phyloP scores from a whole-genome alignment of 352 stramenopile species.

The Phytopythium oedochilum region DNA sequence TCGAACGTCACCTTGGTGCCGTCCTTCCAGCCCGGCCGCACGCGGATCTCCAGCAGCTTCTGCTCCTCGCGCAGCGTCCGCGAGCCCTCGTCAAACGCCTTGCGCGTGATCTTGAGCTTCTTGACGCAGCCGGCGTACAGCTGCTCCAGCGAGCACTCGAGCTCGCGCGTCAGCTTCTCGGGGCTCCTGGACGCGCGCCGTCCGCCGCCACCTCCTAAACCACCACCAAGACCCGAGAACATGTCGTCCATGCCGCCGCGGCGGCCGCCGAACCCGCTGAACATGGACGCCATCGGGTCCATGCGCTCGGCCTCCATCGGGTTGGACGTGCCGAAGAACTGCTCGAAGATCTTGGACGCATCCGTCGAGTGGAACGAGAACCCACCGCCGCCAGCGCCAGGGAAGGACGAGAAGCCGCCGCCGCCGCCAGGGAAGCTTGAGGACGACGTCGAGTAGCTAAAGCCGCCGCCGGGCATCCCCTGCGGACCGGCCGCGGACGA shows the following conservation, averaged over 20 bases:
- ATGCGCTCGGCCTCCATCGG: constrained; percentile 63
- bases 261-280: constrained; percentile 54
- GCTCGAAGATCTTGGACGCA: constrained; percentile 87
- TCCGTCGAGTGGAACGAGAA: constrained; percentile 82
- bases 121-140: constrained; percentile 80
- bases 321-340: constrained; percentile 88
- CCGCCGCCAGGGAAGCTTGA: constrained; percentile 40
- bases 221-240: constrained; percentile 25
- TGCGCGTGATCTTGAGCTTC: constrained; percentile 95
- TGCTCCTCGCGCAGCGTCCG: constrained; percentile 93
- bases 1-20: constrained; percentile 97
- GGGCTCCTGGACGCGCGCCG: constrained; percentile 14
- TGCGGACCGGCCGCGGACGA: constrained; percentile 5
- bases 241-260: constrained; percentile 40
- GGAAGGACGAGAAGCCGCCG: constrained; percentile 78
- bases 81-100: constrained; percentile 67
- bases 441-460: constrained; percentile 25
- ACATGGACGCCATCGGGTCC: constrained; percentile 73
- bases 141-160: constrained; percentile 92
- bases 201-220: not conserved
- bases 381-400: constrained; percentile 22
- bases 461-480: constrained; percentile 29
- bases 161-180: constrained; percentile 69
- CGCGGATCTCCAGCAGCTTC: constrained; percentile 93
- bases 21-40: constrained; percentile 96